These are phyloP conservation scores for Phoma sp. DNA, from an alignment of 2,329 filamentous ascomycete genomes.

Conservation along the genomic window DNA sequence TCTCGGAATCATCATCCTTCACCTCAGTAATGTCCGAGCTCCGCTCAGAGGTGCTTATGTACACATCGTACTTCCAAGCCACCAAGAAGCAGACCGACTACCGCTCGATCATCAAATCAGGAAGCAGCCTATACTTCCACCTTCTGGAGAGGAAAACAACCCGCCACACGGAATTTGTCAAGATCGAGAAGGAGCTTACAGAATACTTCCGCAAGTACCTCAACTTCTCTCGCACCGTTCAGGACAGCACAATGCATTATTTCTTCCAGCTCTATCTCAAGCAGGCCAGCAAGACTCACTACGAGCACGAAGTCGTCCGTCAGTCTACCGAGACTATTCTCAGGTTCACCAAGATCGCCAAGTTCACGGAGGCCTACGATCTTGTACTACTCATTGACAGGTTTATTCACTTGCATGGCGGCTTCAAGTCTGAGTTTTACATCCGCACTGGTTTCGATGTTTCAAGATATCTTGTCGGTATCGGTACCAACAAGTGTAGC, in stretches of 20 bases:
- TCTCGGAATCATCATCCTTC: conserved; percentile 50
- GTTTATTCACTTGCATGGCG: conserved; percentile 34
- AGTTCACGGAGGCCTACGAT: conserved; percentile 36
- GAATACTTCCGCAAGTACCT: conserved; percentile 33
- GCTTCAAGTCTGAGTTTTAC: conserved; percentile 32
- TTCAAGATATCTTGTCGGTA: conserved; percentile 33
- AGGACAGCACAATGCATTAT: conserved; percentile 20
- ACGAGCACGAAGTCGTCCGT: conserved; percentile 24
- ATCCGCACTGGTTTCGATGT: conserved; percentile 45
- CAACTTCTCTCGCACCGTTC: conserved; percentile 21
- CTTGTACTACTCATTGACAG: conserved; percentile 31
- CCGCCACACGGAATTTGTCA: conserved; percentile 25
- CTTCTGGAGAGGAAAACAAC: conserved; percentile 25
- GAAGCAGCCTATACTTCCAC: conserved; percentile 34
- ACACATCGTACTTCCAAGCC: conserved; percentile 37
- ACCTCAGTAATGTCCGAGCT: conserved; percentile 54
- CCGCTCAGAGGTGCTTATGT: conserved; percentile 40
- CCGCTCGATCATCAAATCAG: conserved; percentile 36
- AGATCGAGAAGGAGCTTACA: conserved; percentile 28
- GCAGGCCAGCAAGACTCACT: conserved; percentile 24
- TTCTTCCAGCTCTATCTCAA: conserved; percentile 34
- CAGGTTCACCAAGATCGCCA: conserved; percentile 29
- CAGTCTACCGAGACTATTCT: conserved; percentile 23
- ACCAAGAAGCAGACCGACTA: conserved; percentile 46
- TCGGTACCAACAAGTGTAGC: conserved; percentile 32